Evolutionary conservation across 805 yeast genomes (phyloP), one percentile per base, ranked within the genome.

Genomic region (Dipodascus geniculatus): DNA sequence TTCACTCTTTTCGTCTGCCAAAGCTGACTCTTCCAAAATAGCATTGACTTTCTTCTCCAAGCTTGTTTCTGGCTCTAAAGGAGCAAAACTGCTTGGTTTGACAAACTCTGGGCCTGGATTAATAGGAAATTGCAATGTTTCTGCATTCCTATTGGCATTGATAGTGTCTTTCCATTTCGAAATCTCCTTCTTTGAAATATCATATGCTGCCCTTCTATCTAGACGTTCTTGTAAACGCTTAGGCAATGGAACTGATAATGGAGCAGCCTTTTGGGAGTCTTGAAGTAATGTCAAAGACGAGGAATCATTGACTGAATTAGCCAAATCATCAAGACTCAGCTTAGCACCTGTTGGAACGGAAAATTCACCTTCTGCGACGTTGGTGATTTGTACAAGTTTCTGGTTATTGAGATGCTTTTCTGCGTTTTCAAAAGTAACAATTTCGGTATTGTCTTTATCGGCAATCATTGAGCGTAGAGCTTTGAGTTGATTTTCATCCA

Each of bases 151-250:
- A 61, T 87, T 85, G 54, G 79, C 77, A 57, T 81, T 80, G 22
- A 93, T 87, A 0, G 83, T 79, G 51, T 89, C 96, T 53, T 82
- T 79, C 98, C 99, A 93, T 68, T 84, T 85, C 55, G 80, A 76
- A 3, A 91, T 86, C 65, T 93, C 96, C 48, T 83, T 85, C 60
- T 83, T 88, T 48, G 96, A 81, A 33, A 93, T 78, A 54, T 87
- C 95, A 66, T 86, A 90, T 0, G 99, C 98, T 1, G 91, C 97
- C 54, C 75, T 77, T 64, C 98, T 78, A 61, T 90, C 96, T 59
- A 84, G 78, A 64, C 93, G 80, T 61, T 86, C 79, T 68, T 89
- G 95, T 53, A 91, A 82, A 59, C 95, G 80, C 61, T 81, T 79
- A 1, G 97, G 96, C 53, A 89, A 74, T 1, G 98, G 97, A 11